Conservation (phyloP, 176 grass and related monocot genomes). For the Musa beccarii region DNA sequence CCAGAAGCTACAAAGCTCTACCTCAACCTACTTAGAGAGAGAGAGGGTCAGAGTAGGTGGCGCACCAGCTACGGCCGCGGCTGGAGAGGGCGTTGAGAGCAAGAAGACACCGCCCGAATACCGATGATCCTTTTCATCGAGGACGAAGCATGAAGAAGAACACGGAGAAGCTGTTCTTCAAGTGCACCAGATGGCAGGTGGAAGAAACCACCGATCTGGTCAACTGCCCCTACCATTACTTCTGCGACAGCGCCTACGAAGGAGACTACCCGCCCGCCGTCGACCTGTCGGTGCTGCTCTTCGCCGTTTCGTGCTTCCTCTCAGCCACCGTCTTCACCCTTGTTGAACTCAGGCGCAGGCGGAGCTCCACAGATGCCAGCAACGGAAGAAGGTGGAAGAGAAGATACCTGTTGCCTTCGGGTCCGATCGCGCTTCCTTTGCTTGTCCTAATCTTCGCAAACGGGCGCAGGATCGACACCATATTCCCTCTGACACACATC, state of each 20-base stretch:
- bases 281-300: conserved; percentile 48
- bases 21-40: not conserved
- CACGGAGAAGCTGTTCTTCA: conserved; percentile 32
- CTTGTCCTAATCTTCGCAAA: conserved; percentile 70
- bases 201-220: conserved; percentile 88
- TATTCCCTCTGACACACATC: conserved; percentile 71
- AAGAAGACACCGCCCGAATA: too few species aligned
- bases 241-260: conserved; percentile 80
- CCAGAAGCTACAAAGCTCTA: not conserved
- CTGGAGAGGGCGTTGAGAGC: too few species aligned
- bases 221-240: conserved; percentile 95
- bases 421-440: conserved; percentile 68
- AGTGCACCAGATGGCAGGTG: conserved; percentile 97
- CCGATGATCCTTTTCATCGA: too few species aligned
- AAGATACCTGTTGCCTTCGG: conserved; percentile 77
- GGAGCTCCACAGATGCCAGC: not conserved
- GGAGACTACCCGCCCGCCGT: conserved; percentile 57
- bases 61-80: too few species aligned
- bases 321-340: conserved; percentile 69
- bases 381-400: conserved; percentile 33
- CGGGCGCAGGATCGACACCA: conserved; percentile 60
- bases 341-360: conserved; percentile 20
- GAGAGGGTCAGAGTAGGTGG: not conserved
- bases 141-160: not conserved
- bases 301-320: conserved; percentile 53